Evolutionary conservation across 1,284 basidiomycete genomes (phyloP).

Genomic region (Leccinum angustisporum): DNA sequence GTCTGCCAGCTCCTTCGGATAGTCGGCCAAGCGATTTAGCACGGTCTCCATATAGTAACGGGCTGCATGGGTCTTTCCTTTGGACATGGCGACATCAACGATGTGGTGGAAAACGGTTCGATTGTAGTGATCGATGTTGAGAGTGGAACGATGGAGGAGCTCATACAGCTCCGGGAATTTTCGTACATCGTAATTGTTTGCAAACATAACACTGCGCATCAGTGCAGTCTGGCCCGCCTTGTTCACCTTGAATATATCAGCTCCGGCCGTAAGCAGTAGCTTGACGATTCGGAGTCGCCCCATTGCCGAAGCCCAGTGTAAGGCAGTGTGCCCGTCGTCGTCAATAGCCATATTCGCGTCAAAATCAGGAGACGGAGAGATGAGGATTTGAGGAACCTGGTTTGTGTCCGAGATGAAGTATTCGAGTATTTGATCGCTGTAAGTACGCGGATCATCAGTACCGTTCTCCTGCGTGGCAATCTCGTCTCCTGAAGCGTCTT

Average conservation of each 20-base stretch:
- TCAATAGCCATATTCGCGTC: slow-evolving; percentile 97
- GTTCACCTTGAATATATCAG: slow-evolving; percentile 97
- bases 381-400: slow-evolving; percentile 87
- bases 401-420: slow-evolving; percentile 99
- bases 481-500: slow-evolving; percentile 46
- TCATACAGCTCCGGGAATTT: slow-evolving; percentile 99
- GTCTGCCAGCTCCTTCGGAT: slow-evolving; percentile 94
- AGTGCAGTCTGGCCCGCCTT: slow-evolving; percentile 95
- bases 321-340: slow-evolving; percentile 95
- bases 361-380: slow-evolving; percentile 89
- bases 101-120: slow-evolving; percentile 99
- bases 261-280: slow-evolving; percentile 89
- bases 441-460: slow-evolving; percentile 53
- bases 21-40: slow-evolving; percentile 86
- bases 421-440: slow-evolving; percentile 96
- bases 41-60: slow-evolving; percentile 99
- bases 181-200: slow-evolving; percentile 99
- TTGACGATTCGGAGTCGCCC: slow-evolving; percentile 97
- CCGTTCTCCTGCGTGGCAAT: slow-evolving; percentile 38
- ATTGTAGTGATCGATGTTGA: slow-evolving; percentile 98
- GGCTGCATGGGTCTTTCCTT: slow-evolving; percentile 96
- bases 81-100: slow-evolving; percentile 97
- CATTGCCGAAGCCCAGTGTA: slow-evolving; percentile 99
- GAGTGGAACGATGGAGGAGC: slow-evolving; percentile 92
- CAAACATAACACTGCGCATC: slow-evolving; percentile 99